Conservation (phyloP, 768 basidiomycete species). For the Phlebiopsis gigantea region DNA sequence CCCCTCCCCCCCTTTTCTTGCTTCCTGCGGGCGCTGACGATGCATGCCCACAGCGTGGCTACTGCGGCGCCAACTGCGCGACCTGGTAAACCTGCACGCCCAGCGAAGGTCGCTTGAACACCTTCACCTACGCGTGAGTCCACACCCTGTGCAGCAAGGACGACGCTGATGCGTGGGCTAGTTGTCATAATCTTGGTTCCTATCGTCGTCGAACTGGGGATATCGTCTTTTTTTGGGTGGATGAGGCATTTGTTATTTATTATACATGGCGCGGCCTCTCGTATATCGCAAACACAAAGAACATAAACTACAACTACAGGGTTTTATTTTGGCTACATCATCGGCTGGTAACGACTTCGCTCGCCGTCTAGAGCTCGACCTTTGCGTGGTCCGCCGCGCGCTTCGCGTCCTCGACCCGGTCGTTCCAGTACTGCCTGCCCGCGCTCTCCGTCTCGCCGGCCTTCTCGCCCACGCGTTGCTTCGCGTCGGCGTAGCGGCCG, state of each 20-base stretch:
- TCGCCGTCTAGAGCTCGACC: conserved; percentile 30
- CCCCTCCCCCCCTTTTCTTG: background rate
- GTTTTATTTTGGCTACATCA: background rate
- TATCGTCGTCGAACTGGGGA: too few relatives aligned
- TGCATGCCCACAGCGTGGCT: background rate
- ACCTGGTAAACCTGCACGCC: background rate
- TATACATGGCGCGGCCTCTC: too few relatives aligned
- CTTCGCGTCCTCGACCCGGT: conserved; percentile 31
- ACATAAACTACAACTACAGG: background rate
- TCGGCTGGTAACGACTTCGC: too few relatives aligned
- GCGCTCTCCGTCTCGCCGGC: conserved; percentile 14
- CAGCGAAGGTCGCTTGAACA: background rate
- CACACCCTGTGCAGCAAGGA: too few relatives aligned
- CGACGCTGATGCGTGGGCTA: too few relatives aligned
- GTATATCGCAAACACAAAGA: background rate
- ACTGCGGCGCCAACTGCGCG: background rate
- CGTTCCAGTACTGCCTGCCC: conserved; percentile 29
- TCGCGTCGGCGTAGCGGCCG: conserved; percentile 11
- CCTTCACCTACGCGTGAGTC: too few relatives aligned
- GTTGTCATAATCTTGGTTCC: too few relatives aligned
- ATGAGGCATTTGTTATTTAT: background rate
- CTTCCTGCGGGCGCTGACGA: background rate
- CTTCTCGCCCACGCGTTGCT: conserved; percentile 20
- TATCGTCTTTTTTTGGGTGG: background rate
- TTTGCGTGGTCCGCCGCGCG: conserved; percentile 30